Evolutionary conservation across 768 basidiomycete species (phyloP), one percentile per base, ranked within the genome.

Genomic region (Trametopsis cervina): DNA sequence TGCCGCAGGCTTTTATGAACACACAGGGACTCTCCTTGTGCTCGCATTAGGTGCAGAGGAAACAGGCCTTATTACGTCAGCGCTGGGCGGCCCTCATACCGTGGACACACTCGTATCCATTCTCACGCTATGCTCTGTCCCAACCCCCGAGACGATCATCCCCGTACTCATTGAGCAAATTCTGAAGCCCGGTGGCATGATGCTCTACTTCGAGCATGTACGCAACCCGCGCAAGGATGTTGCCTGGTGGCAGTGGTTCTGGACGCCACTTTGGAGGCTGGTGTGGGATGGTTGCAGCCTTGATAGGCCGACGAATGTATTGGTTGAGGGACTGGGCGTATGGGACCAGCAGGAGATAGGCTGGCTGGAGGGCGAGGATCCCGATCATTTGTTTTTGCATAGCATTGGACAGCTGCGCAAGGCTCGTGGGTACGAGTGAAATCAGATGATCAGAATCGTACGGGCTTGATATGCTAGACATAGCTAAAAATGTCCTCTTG

Each of bases 121-220:
- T 27, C 66, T 89, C 40, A 78, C 83, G 0, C 64, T 89, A 10
- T 88, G 86, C 63, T 75, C 79, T 6, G 63, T 89, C 11, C 82
- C 84, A 0, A 56, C 68, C 2, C 82, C 85, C 0, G 62, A 78
- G 49, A 50, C 62, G 10, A 75, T 76, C 0, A 60, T 87, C 13
- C 44, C 49, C 2, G 60, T 62, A 0, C 70, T 89, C 13, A 68
- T 74, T 3, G 60, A 65, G 3, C 71, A 78, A 9, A 66, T 80
- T 1, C 71, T 89, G 25, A 78, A 74, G 50, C 74, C 84, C 0
- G 81, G 83, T 0, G 87, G 87, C 0, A 69, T 74, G 43, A 47
- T 89, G 0, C 66, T 89, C 15, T 80, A 80, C 56, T 81, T 78
- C 51, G 87, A 89, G 61, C 87, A 89, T 52, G 83, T 89, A 9